Evolutionary conservation across 108 stramenopile species (phyloP).

Genomic region (Discostella pseudostelligera): DNA sequence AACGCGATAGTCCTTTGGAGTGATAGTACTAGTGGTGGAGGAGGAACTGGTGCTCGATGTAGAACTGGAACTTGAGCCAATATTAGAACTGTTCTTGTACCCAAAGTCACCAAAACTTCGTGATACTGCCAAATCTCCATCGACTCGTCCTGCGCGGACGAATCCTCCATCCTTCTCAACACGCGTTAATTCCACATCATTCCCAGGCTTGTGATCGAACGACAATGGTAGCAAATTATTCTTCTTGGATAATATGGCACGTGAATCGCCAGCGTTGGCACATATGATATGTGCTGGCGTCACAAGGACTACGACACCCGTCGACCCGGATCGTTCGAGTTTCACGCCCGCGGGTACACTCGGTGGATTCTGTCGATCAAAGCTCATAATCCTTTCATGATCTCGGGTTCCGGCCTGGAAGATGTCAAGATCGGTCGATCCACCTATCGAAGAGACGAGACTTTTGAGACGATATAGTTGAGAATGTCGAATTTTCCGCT

Average conservation of each 20-base stretch:
- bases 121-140: slow-evolving; percentile 96
- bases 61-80: not conserved
- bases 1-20: slow-evolving; percentile 77
- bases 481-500: slow-evolving; percentile 17
- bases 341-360: slow-evolving; percentile 23
- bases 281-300: slow-evolving; percentile 90
- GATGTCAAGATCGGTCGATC: slow-evolving; percentile 8
- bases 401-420: slow-evolving; percentile 33
- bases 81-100: slow-evolving; percentile 50
- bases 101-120: slow-evolving; percentile 93
- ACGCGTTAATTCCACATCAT: slow-evolving; percentile 65
- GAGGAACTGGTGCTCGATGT: not conserved
- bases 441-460: slow-evolving; percentile 15
- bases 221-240: slow-evolving; percentile 70
- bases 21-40: not conserved
- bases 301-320: slow-evolving; percentile 82
- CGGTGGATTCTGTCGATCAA: slow-evolving; percentile 20
- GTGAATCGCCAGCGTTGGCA: slow-evolving; percentile 96
- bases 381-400: slow-evolving; percentile 16
- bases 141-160: slow-evolving; percentile 84
- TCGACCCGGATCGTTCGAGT: slow-evolving; percentile 81
- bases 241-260: slow-evolving; percentile 71
- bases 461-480: slow-evolving; percentile 28
- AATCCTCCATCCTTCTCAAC: slow-evolving; percentile 77
- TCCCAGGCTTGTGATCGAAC: slow-evolving; percentile 96